Evolutionary conservation across 345 rosid genomes (phyloP).

Genomic region (Gossypium sturtianum): DNA sequence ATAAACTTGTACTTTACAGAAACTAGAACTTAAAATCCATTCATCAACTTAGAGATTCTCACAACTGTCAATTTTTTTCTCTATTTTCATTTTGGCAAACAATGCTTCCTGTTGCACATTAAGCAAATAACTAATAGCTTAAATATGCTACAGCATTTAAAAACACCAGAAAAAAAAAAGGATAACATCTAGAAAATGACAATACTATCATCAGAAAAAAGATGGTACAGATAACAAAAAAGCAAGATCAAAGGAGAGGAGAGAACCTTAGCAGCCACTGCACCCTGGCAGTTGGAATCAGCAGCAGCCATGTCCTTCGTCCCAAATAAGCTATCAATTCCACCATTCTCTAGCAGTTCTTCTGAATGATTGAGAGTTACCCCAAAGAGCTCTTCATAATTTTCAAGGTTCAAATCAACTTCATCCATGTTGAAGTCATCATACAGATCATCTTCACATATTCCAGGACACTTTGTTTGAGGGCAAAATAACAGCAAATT

Average conservation of each 20-base stretch:
- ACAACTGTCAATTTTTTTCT: not conserved
- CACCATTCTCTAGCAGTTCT: constrained; percentile 79
- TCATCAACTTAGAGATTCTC: not conserved
- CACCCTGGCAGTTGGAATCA: constrained; percentile 54
- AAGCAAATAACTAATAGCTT: not conserved
- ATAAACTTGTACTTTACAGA: too few species aligned
- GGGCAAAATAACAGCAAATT: constrained; percentile 40
- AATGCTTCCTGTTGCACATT: not conserved
- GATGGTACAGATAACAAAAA: constrained; percentile 11
- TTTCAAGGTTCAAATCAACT: constrained; percentile 75
- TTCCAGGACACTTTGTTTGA: constrained; percentile 33
- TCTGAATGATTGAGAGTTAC: constrained; percentile 66
- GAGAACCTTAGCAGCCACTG: constrained; percentile 60
- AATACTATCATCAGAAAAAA: constrained; percentile 6
- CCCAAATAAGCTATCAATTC: constrained; percentile 79
- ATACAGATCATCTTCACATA: constrained; percentile 53
- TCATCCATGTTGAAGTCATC: constrained; percentile 73
- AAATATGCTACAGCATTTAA: not conserved
- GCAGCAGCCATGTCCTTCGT: constrained; percentile 48
- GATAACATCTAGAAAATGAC: not conserved
- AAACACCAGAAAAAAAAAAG: not conserved
- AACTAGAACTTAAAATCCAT: not conserved
- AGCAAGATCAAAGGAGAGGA: constrained; percentile 21
- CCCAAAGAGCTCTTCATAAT: constrained; percentile 96
- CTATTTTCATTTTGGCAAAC: not conserved